These are phyloP conservation scores for Micromonas commoda DNA, from an alignment of 139 green algal species.

Conservation along the genomic window DNA sequence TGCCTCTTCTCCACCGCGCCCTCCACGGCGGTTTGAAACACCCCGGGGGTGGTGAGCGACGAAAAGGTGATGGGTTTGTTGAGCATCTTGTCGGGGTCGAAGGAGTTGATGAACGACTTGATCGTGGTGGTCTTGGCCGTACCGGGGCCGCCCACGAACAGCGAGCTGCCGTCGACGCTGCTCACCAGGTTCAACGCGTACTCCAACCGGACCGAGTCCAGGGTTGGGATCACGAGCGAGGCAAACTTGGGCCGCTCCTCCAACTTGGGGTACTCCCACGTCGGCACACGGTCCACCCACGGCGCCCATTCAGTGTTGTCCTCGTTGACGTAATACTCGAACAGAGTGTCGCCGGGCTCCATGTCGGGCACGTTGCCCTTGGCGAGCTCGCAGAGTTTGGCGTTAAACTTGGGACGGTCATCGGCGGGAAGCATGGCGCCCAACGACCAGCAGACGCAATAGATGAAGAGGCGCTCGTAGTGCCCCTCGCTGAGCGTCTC, in stretches of 20 bases:
- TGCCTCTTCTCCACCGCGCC: constrained; percentile 69
- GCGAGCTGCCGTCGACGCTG: constrained; percentile 35
- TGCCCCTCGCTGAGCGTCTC: constrained; percentile 44
- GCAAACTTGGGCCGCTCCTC: constrained; percentile 57
- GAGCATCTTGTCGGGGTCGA: constrained; percentile 44
- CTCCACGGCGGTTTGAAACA: constrained; percentile 66
- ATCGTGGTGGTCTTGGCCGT: constrained; percentile 74
- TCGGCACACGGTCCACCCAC: constrained; percentile 56
- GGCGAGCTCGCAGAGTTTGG: constrained; percentile 56
- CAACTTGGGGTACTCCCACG: constrained; percentile 60
- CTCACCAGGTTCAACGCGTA: constrained; percentile 27
- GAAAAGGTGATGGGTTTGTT: constrained; percentile 69
- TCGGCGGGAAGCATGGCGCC: constrained; percentile 45
- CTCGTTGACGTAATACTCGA: constrained; percentile 75
- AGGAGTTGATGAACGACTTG: constrained; percentile 50
- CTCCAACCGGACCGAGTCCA: constrained; percentile 62
- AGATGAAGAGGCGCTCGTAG: constrained; percentile 68
- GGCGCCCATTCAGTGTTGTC: constrained; percentile 53
- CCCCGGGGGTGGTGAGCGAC: constrained; percentile 47
- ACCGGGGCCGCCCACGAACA: constrained; percentile 69
- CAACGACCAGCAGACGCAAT: constrained; percentile 64
- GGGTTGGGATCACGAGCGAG: constrained; percentile 74
- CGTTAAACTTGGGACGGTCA: constrained; percentile 64
- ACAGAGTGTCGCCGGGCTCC: constrained; percentile 57
- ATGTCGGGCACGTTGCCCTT: constrained; percentile 53